A percentile compares a stretch with the other conserved stretches of the same genome.
phyloP scores from a whole-genome alignment of 179 eudicot species.

The Beta macrorhiza region DNA sequence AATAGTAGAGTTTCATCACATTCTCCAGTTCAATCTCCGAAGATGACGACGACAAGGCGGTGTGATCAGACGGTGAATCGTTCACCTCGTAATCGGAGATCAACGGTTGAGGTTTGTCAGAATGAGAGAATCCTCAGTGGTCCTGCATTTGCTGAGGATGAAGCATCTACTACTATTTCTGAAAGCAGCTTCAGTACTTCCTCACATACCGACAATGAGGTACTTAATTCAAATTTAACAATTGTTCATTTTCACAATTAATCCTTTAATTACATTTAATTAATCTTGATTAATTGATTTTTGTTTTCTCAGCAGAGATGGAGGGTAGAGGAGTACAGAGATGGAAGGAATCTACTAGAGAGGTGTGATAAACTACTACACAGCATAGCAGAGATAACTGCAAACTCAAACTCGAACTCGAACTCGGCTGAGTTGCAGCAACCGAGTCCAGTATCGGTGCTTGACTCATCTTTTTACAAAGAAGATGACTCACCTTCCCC shows the following conservation, averaged over 20 bases:
- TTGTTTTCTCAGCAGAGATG: constrained; percentile 40
- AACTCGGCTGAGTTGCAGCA: constrained; percentile 59
- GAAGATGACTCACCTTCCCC: constrained; percentile 89
- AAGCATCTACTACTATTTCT: constrained; percentile 69
- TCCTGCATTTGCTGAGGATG: constrained; percentile 51
- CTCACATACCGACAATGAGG: constrained; percentile 76
- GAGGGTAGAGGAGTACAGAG: constrained; percentile 63
- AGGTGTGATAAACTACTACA: constrained; percentile 77
- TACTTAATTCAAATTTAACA: constrained; percentile 17
- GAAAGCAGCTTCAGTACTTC: constrained; percentile 69
- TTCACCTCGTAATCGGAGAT: constrained; percentile 55
- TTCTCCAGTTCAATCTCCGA: constrained; percentile 65
- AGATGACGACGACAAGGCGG: constrained; percentile 26
- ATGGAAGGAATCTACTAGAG: constrained; percentile 64
- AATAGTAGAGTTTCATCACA: constrained; percentile 20
- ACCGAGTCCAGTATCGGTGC: constrained; percentile 93
- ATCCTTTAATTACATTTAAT: not conserved
- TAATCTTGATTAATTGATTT: not conserved
- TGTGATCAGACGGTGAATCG: constrained; percentile 48
- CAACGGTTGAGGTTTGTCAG: constrained; percentile 32
- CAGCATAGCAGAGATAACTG: constrained; percentile 79
- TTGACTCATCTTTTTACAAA: constrained; percentile 80
- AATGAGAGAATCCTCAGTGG: constrained; percentile 29
- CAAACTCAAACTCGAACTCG: constrained; percentile 28
- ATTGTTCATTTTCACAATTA: not conserved